These are phyloP conservation scores for Hypericum androsaemum DNA, from an alignment of 345 rosid genomes.

Conservation along the genomic window DNA sequence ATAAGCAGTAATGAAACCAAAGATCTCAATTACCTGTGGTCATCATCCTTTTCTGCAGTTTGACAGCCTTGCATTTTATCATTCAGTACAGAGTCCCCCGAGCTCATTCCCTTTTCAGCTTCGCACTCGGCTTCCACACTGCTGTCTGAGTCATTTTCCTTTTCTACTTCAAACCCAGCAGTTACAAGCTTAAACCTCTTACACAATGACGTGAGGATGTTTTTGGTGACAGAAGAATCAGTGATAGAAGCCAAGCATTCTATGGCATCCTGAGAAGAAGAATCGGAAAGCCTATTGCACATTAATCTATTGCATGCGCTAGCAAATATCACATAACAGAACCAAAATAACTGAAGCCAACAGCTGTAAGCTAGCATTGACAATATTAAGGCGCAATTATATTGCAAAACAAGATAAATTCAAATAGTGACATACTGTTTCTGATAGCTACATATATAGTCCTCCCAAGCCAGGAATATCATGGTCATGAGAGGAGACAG, in stretches of 20 bases:
- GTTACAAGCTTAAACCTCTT: constrained; percentile 46
- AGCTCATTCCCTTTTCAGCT: constrained; percentile 19
- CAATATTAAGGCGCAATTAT: too few species aligned
- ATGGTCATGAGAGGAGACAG: too few species aligned
- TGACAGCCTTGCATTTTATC: constrained; percentile 28
- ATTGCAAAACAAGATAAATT: too few species aligned
- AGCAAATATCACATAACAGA: too few species aligned
- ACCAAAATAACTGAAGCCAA: too few species aligned
- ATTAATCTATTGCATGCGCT: neutral
- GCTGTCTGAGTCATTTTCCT: constrained; percentile 16
- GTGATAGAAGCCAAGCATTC: constrained; percentile 73
- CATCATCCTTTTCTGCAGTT: constrained; percentile 26
- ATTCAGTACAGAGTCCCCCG: constrained; percentile 15
- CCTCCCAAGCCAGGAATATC: too few species aligned
- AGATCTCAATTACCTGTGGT: constrained; percentile 37
- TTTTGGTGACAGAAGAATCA: constrained; percentile 58
- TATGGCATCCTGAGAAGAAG: constrained; percentile 60
- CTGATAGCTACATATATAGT: too few species aligned
- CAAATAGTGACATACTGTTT: too few species aligned
- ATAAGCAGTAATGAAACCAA: neutral
- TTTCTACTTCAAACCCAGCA: constrained; percentile 33
- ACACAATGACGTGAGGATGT: constrained; percentile 42
- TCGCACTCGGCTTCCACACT: constrained; percentile 23
- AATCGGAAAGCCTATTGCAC: constrained; percentile 9
- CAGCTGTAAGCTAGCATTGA: too few species aligned